Conservation (phyloP, 176 grass and related monocot species). For the Aegilops umbellulata region DNA sequence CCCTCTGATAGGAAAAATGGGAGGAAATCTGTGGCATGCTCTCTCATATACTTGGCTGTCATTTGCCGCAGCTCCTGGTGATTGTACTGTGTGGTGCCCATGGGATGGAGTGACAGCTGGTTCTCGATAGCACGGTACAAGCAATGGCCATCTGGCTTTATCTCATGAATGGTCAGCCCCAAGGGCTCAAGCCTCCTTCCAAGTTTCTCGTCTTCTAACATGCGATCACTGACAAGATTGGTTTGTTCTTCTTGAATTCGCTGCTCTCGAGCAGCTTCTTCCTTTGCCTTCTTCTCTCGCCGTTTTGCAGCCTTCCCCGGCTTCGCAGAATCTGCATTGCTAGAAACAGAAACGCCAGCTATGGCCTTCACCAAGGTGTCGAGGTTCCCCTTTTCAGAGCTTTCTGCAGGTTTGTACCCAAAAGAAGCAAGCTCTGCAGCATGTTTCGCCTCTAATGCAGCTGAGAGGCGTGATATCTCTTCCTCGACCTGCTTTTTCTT, state of each 20-base stretch:
- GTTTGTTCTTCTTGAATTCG: conserved; percentile 94
- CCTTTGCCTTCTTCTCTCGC: conserved; percentile 79
- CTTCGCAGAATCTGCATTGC: conserved; percentile 52
- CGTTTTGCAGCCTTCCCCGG: conserved; percentile 58
- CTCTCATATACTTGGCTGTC: conserved; percentile 77
- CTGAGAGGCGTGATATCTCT: conserved; percentile 57
- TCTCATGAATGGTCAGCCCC: conserved; percentile 75
- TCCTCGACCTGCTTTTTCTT: conserved; percentile 98
- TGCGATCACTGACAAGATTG: conserved; percentile 69
- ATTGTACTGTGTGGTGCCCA: conserved; percentile 39
- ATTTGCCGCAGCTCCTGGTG: conserved; percentile 78
- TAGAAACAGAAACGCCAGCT: conserved; percentile 66
- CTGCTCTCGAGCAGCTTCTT: conserved; percentile 90
- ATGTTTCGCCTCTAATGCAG: conserved; percentile 76
- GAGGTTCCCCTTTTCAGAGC: conserved; percentile 57
- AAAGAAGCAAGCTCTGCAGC: conserved; percentile 71
- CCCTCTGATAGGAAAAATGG: conserved; percentile 87
- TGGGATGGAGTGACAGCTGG: conserved; percentile 61
- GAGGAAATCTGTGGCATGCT: conserved; percentile 59
- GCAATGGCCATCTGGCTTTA: conserved; percentile 94
- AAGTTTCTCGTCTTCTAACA: conserved; percentile 82
- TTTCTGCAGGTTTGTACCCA: conserved; percentile 53
- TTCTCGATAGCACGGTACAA: conserved; percentile 94
- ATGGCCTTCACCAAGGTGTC: conserved; percentile 87
- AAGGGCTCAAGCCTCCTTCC: conserved; percentile 71